These are phyloP conservation scores for Magnolia sinica DNA, from an alignment of 164 flowering plant species.

Conservation along the genomic window DNA sequence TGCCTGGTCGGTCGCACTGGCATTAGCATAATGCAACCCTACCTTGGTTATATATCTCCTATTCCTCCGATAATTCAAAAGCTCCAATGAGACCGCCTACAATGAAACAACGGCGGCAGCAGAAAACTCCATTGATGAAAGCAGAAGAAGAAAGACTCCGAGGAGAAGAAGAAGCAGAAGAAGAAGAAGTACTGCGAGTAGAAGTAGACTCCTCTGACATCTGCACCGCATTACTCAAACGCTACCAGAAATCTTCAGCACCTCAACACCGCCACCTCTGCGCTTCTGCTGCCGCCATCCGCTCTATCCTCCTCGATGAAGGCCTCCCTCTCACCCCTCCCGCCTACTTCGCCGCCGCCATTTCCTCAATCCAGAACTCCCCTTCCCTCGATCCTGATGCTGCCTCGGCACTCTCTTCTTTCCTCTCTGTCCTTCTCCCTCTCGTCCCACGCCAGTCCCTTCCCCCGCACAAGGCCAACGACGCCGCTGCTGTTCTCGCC, in stretches of 20 bases:
- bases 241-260: constrained; percentile 78
- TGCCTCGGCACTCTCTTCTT: constrained; percentile 49
- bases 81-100: too few relatives aligned
- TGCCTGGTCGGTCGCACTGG: too few relatives aligned
- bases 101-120: too few relatives aligned
- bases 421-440: constrained; percentile 57
- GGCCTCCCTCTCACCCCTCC: constrained; percentile 63
- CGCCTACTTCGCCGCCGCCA: constrained; percentile 81
- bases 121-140: background rate
- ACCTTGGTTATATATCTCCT: too few relatives aligned
- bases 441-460: constrained; percentile 40
- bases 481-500: constrained; percentile 54
- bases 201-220: constrained; percentile 36
- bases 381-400: constrained; percentile 36
- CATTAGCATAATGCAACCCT: too few relatives aligned
- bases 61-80: too few relatives aligned
- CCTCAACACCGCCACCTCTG: constrained; percentile 88
- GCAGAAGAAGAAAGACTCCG: background rate
- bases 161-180: background rate
- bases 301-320: constrained; percentile 55
- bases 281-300: constrained; percentile 85
- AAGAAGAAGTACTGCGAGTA: background rate
- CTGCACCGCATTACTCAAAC: constrained; percentile 61
- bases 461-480: constrained; percentile 44
- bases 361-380: constrained; percentile 28